Evolutionary conservation across 345 rosid genomes (phyloP), one percentile per base, ranked within the genome.

Genomic region (Combretum micranthum): DNA sequence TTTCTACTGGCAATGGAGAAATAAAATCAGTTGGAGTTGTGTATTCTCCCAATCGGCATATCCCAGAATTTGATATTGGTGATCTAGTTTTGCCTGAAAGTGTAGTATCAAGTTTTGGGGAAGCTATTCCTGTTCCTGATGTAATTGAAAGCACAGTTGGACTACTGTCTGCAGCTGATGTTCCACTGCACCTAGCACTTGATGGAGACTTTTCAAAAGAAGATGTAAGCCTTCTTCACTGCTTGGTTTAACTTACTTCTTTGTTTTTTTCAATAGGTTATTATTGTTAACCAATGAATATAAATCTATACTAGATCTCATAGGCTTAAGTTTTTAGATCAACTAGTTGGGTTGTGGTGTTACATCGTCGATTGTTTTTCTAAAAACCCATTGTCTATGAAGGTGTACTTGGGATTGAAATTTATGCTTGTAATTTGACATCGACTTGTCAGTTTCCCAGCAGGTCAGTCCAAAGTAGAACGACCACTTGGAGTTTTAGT

Each of bases 131-230:
- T 54, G 86, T 85, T 15, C 97, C 99, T 20, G 97, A 93, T 55
- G 84, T 90, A 55, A 87, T 93, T 18, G 99, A 94, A 74, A 90
- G 97, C 69, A 94, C 90, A 17, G 90, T 77, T 1, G 95, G 96
- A 61, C 68, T 90, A 46, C 73, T 94, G 69, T 81, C 96, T 12
- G 83, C 80, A 57, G 85, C 90, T 14, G 88, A 87, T 59, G 93
- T 87, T 25, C 78, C 95, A 47, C 75, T 83, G 61, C 88, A 77
- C 45, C 83, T 71, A 68, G 75, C 84, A 39, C 80, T 82, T 54
- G 68, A 75, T 32, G 84, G 80, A 62, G 83, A 85, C 65, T n/a
- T n/a, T n/a, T 77, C 82, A 4, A 70, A 80, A 42, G 96, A 87
- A 79, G 71, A 82, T 72, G 99, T 87, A 83, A 83, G 97, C 52